These are phyloP conservation scores for Corymbia maculata DNA, from an alignment of 345 rosid genomes.

Conservation along the genomic window DNA sequence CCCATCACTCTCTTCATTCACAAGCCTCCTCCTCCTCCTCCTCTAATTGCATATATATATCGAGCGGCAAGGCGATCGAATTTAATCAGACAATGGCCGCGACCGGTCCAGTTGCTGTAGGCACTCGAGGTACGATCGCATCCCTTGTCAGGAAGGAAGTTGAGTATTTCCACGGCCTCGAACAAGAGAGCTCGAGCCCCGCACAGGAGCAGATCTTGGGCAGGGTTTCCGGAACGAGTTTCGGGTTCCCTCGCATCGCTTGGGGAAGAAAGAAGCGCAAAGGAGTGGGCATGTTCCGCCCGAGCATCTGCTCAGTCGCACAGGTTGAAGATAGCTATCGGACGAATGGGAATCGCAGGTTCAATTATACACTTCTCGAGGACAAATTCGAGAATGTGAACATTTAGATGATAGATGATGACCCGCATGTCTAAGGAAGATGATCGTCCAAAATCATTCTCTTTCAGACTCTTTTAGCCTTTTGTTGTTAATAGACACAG, in stretches of 20 bases:
- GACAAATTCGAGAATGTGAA: slow-evolving; percentile 15
- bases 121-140: slow-evolving; percentile 79
- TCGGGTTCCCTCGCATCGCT: slow-evolving; percentile 48
- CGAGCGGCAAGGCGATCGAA: background rate
- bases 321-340: slow-evolving; percentile 33
- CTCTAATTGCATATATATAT: background rate
- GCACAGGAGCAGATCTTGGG: background rate
- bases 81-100: slow-evolving; percentile 30
- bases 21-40: slow-evolving; percentile 12
- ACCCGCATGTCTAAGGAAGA: background rate
- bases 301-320: slow-evolving; percentile 44
- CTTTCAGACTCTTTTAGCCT: background rate
- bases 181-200: background rate
- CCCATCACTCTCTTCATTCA: slow-evolving; percentile 25
- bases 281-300: slow-evolving; percentile 13
- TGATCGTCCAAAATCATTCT: background rate
- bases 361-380: slow-evolving; percentile 56
- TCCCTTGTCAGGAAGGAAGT: slow-evolving; percentile 71
- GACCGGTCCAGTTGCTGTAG: slow-evolving; percentile 48
- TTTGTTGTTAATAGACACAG: background rate
- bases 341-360: slow-evolving; percentile 22
- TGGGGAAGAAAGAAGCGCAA: slow-evolving; percentile 28
- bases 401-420: background rate
- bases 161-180: slow-evolving; percentile 47
- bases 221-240: slow-evolving; percentile 17